Base-by-base conservation (phyloP, 495 filamentous ascomycete species). In the Aspergillus sclerotiicarbonarius region DNA sequence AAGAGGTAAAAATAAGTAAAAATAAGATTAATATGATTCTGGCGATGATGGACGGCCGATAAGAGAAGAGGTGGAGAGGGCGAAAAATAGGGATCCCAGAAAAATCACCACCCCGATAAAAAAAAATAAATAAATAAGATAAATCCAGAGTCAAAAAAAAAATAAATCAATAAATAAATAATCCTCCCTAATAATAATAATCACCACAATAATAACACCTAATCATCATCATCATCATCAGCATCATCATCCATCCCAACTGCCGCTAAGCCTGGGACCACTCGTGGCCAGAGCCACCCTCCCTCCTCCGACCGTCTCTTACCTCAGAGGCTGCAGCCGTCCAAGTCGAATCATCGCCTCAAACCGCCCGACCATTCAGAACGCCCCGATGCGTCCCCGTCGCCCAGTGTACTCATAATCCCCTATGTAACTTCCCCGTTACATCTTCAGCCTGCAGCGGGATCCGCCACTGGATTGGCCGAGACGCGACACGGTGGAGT, bases 41-140 rank as follows among this genome's bases (percentile, higher is more conserved):
- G 47, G 63, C 62, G 70, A 75, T 59, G 70, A 72, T 64, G 56
- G 75, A 68, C 61, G 66, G 47, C 32, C 45, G 58, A 53, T 31
- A 59, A 58, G 55, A 20, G 39, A 53, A 31, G 32, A 7, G 51
- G 13, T 51, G 31, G 20, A 39, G 32, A 48, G 13, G 46, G 25
- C 46, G 46, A 49, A 49, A 6, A 56, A 37, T 53, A 52, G 48
- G 59, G 56, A 56, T 33, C 59, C 58, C n/a, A n/a, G 44, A 45
- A 41, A 53, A 45, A 45, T 33, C 31, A 51, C 35, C 47, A 39
- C 48, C 47, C 16, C 39, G 25, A 25, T 5, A 25, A 25, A 25
- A 25, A 25, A 25, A 25, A 25, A 25, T 25, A 25, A 25, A 25
- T 3, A 25, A 25, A 25, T n/a, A n/a, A n/a, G n/a, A n/a, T n/a